Percentiles rank a stretch among this genome's conserved stretches.
These are phyloP conservation scores for Drechslera avenae DNA, from an alignment of 2,329 filamentous ascomycete species.

Conservation along the genomic window DNA sequence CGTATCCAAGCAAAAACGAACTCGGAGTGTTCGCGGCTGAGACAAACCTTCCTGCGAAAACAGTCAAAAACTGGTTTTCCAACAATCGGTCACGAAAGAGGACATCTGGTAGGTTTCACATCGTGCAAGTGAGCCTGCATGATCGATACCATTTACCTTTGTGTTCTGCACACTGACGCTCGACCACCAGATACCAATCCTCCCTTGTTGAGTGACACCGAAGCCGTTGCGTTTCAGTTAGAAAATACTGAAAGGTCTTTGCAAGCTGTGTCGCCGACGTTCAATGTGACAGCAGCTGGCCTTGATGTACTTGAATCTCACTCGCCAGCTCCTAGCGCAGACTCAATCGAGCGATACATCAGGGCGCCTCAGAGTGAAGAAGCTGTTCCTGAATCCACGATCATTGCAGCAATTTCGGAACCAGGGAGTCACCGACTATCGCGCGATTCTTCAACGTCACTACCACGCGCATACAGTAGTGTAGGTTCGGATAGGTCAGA, in stretches of 20 bases:
- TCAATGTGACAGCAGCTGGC: no score
- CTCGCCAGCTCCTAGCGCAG: not conserved
- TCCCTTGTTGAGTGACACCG: not conserved
- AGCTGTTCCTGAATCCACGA: not conserved
- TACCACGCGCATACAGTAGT: not conserved
- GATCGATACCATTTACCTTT: not conserved
- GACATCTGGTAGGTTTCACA: not conserved
- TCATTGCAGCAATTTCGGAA: not conserved
- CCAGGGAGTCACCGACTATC: no score
- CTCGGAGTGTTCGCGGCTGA: not conserved
- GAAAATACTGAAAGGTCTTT: no score
- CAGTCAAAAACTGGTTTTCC: conserved; percentile 6
- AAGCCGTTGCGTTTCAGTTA: no score
- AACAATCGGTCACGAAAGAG: conserved; percentile 1
- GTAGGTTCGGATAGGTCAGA: conserved; percentile 1
- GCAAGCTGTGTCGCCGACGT: not conserved
- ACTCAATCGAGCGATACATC: not conserved
- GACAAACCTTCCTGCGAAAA: not conserved
- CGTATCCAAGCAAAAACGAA: not conserved
- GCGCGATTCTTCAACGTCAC: no score
- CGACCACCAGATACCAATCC: not conserved
- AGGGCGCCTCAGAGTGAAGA: not conserved
- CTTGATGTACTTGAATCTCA: not conserved
- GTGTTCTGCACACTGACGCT: not conserved
- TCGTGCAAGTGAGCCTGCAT: not conserved